Evolutionary conservation across 805 yeast species (phyloP).

Genomic region (Myxozyma melibiosi): DNA sequence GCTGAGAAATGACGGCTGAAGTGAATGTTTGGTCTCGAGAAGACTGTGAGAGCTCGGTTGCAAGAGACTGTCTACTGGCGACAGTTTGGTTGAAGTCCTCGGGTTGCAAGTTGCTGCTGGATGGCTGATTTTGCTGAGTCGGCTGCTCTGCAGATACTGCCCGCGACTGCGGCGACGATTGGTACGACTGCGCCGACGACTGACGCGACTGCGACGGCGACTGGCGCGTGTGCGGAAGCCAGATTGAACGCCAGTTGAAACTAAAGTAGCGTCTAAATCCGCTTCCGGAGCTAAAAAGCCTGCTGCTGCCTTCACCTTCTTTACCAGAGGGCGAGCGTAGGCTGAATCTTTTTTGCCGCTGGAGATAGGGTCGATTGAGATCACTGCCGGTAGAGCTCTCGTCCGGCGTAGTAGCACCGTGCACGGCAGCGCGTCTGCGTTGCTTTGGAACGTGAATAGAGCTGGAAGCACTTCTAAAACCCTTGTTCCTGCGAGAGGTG

Average conservation of each 20-base stretch:
- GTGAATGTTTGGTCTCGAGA: too few relatives aligned
- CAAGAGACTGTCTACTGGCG: too few relatives aligned
- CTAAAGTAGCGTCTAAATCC: slow-evolving; percentile 7
- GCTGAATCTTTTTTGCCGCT: neutral
- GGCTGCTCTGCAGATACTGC: too few relatives aligned
- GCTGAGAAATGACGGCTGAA: too few relatives aligned
- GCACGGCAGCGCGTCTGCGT: neutral
- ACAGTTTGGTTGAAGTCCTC: too few relatives aligned
- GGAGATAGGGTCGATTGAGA: neutral
- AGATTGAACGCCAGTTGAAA: slow-evolving; percentile 23
- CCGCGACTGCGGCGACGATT: too few relatives aligned
- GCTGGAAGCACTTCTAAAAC: neutral
- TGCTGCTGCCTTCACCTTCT: neutral
- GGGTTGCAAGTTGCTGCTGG: too few relatives aligned
- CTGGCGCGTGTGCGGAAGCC: neutral
- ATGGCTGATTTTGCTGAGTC: too few relatives aligned
- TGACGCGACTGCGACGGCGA: neutral
- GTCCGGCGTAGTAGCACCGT: neutral
- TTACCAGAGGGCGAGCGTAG: neutral
- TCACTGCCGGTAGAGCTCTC: neutral
- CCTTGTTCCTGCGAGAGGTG: neutral
- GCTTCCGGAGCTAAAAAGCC: neutral
- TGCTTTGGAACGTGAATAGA: neutral
- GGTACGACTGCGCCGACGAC: too few relatives aligned
- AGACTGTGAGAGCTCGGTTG: too few relatives aligned